These are phyloP conservation scores for Ogataea dorogensis DNA, from an alignment of 805 yeast species.

Conservation along the genomic window DNA sequence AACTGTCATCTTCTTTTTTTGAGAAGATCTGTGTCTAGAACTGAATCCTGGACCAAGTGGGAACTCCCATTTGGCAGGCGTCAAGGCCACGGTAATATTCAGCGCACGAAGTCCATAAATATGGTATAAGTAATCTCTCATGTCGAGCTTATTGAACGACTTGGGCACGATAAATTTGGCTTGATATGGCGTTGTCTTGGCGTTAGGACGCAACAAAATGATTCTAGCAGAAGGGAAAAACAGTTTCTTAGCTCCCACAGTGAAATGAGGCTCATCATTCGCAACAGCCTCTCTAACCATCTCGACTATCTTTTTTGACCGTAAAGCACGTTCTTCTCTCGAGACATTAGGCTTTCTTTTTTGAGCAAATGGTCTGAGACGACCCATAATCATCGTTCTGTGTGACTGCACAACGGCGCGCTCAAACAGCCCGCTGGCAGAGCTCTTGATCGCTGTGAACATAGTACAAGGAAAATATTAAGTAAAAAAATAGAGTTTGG, in stretches of 20 bases:
- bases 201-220: constrained; percentile 81
- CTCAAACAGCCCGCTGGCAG: constrained; percentile 10
- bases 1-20: constrained; percentile 92
- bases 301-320: constrained; percentile 31
- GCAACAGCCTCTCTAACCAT: constrained; percentile 47
- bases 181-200: constrained; percentile 96
- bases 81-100: constrained; percentile 80
- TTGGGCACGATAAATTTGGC: constrained; percentile 95
- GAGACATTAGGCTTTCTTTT: constrained; percentile 21
- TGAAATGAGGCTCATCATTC: constrained; percentile 73
- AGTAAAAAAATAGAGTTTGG: constrained; percentile 4
- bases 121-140: constrained; percentile 89
- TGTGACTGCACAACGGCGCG: constrained; percentile 14
- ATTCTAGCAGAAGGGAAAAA: constrained; percentile 87
- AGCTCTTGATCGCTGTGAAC: constrained; percentile 7
- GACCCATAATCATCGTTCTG: constrained; percentile 31
- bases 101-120: constrained; percentile 88
- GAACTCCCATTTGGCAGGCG: constrained; percentile 68
- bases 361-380: constrained; percentile 30
- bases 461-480: constrained; percentile 1
- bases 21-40: constrained; percentile 75
- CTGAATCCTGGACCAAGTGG: constrained; percentile 49
- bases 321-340: constrained; percentile 25
- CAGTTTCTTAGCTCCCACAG: constrained; percentile 69
- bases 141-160: constrained; percentile 88